These are phyloP conservation scores for Kwoniella dejecticola DNA, from an alignment of 768 basidiomycete species.

Conservation along the genomic window DNA sequence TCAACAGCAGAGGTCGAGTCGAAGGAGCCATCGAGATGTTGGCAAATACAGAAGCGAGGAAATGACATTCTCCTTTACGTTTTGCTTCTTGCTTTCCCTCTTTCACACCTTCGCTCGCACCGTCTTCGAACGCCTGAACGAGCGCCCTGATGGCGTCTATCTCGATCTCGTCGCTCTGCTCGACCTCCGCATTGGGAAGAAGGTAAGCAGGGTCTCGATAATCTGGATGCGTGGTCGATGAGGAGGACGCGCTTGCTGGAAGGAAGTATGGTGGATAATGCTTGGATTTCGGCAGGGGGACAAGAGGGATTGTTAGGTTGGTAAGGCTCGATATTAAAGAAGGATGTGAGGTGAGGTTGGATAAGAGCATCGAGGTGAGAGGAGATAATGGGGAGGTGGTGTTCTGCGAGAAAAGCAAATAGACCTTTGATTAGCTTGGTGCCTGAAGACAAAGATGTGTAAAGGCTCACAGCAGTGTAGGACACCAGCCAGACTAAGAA, in stretches of 20 bases:
- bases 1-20: slow-evolving; percentile 78
- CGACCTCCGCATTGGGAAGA: slow-evolving; percentile 36
- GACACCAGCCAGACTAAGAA: slow-evolving; percentile 83
- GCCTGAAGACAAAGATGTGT: not conserved
- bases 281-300: slow-evolving; percentile 43
- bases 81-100: slow-evolving; percentile 58
- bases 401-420: slow-evolving; percentile 63
- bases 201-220: slow-evolving; percentile 61
- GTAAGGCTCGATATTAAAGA: slow-evolving; percentile 68
- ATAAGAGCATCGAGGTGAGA: slow-evolving; percentile 93
- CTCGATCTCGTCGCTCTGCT: slow-evolving; percentile 55
- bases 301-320: slow-evolving; percentile 67
- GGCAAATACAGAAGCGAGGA: slow-evolving; percentile 90
- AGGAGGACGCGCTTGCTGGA: slow-evolving; percentile 76
- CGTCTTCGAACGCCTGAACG: slow-evolving; percentile 85
- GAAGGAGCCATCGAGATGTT: slow-evolving; percentile 74
- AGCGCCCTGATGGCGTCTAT: slow-evolving; percentile 74
- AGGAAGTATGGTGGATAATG: slow-evolving; percentile 65
- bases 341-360: slow-evolving; percentile 83
- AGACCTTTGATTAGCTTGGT: no score
- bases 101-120: slow-evolving; percentile 63
- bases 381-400: slow-evolving; percentile 88
- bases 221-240: slow-evolving; percentile 72
- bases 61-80: slow-evolving; percentile 78
- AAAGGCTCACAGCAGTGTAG: slow-evolving; percentile 79